Evolutionary conservation across 306 rosid species (phyloP).

Genomic region (Quercus ilex): DNA sequence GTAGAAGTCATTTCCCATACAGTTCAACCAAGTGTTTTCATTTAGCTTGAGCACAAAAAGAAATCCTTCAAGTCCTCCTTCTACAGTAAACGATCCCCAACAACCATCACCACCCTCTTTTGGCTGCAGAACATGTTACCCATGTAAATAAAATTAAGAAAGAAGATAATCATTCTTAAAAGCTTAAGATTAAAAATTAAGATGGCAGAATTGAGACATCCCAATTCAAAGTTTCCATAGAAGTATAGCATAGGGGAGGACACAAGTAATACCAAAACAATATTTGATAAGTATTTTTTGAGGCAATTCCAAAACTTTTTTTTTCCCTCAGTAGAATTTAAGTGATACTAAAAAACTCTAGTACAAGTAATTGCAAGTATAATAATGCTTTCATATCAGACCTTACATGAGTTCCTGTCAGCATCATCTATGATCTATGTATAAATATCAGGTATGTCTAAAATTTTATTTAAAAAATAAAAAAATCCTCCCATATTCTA

Average conservation of each 20-base stretch:
- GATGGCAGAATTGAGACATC: neutral
- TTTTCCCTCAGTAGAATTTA: neutral
- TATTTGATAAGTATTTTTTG: no score
- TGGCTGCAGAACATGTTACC: conserved; percentile 52
- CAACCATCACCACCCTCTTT: conserved; percentile 59
- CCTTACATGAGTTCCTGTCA: conserved; percentile 1
- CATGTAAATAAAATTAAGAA: neutral
- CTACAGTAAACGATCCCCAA: conserved; percentile 55
- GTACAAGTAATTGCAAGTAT: conserved; percentile 2
- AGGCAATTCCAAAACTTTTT: no score
- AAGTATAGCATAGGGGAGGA: conserved; percentile 1
- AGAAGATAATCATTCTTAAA: conserved; percentile 15
- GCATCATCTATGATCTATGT: neutral
- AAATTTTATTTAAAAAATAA: neutral
- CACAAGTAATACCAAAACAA: neutral
- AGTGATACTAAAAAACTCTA: neutral
- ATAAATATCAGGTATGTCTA: neutral
- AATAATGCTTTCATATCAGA: conserved; percentile 7
- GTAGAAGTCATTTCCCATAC: conserved; percentile 43
- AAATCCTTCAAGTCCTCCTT: conserved; percentile 71
- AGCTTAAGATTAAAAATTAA: neutral
- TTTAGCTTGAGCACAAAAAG: conserved; percentile 79
- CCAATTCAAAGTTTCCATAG: conserved; percentile 16
- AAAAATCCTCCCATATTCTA: neutral
- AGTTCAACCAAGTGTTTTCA: conserved; percentile 66